Conservation (phyloP, 129 eudicot genomes). For the Flaveria brownii region DNA sequence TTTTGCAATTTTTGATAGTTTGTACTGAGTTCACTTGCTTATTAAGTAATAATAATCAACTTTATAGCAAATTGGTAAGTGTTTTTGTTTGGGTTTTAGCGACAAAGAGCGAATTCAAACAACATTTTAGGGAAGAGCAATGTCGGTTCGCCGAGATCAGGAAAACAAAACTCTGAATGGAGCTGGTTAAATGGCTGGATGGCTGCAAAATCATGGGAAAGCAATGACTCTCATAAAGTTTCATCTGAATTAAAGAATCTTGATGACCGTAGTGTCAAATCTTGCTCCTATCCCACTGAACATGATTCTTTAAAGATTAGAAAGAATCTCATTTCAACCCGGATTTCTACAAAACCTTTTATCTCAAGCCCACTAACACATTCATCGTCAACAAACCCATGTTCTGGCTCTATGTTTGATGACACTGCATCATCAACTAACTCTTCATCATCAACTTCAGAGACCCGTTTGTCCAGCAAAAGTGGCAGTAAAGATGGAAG, state of each 20-base stretch:
- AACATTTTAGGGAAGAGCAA: conserved; percentile 12
- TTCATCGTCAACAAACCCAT: conserved; percentile 57
- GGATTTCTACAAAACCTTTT: conserved; percentile 45
- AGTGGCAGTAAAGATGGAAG: conserved; percentile 43
- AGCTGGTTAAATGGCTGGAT: conserved; percentile 95
- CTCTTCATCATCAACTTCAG: conserved; percentile 65
- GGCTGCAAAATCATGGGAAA: conserved; percentile 85
- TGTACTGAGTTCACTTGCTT: background rate
- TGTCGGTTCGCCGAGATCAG: conserved; percentile 31
- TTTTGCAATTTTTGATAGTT: background rate
- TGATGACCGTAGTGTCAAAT: conserved; percentile 39
- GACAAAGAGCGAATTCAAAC: conserved; percentile 43
- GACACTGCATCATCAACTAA: conserved; percentile 69
- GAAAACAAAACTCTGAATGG: conserved; percentile 44
- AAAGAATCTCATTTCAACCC: conserved; percentile 54
- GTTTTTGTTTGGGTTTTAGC: conserved; percentile 35
- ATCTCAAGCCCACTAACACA: conserved; percentile 46
- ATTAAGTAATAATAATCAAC: background rate
- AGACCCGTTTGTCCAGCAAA: conserved; percentile 53
- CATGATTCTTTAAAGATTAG: conserved; percentile 42
- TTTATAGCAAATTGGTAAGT: background rate
- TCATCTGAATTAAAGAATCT: conserved; percentile 37
- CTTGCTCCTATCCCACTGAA: conserved; percentile 45
- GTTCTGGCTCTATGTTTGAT: conserved; percentile 49
- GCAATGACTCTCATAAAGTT: conserved; percentile 31